Evolutionary conservation across 495 filamentous ascomycete species (phyloP).

Genomic region (Aspergillus ellipticus): DNA sequence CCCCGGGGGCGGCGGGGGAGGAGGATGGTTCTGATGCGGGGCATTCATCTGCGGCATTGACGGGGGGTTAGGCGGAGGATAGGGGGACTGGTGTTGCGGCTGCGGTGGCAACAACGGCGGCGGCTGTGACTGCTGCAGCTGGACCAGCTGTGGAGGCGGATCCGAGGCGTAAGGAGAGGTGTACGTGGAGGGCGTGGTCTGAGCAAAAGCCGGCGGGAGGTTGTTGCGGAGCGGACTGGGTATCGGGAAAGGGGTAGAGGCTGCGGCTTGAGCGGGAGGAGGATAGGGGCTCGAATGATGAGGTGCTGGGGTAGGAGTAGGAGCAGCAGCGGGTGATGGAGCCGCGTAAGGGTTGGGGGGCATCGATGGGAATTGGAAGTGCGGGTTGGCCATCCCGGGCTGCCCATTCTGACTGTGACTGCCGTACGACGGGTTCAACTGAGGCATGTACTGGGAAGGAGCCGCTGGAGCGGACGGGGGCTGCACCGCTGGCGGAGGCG

Average conservation of each 20-base stretch:
- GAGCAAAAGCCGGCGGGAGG: conserved; percentile 42
- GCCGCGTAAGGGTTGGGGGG: conserved; percentile 30
- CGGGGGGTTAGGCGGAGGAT: conserved; percentile 26
- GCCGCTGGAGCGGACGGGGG: conserved; percentile 29
- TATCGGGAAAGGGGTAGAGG: conserved; percentile 33
- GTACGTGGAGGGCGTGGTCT: conserved; percentile 38
- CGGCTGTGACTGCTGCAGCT: conserved; percentile 30
- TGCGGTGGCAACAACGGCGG: conserved; percentile 23
- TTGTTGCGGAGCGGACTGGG: conserved; percentile 42
- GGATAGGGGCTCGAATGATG: conserved; percentile 21
- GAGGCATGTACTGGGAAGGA: conserved; percentile 41
- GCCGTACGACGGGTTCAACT: conserved; percentile 34
- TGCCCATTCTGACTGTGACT: conserved; percentile 28
- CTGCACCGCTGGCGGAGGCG: conserved; percentile 46
- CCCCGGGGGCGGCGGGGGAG: conserved; percentile 24
- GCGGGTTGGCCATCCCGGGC: conserved; percentile 34
- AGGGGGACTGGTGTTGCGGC: conserved; percentile 31
- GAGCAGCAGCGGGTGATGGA: conserved; percentile 18
- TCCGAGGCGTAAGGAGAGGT: conserved; percentile 43
- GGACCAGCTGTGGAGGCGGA: conserved; percentile 32
- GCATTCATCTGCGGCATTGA: conserved; percentile 18
- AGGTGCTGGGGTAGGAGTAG: conserved; percentile 18
- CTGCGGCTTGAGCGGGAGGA: conserved; percentile 15
- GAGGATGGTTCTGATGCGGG: conserved; percentile 29
- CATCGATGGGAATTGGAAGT: conserved; percentile 45